These are phyloP conservation scores for Oropetium thomaeum DNA, from an alignment of 176 grass and related monocot genomes.

Conservation along the genomic window DNA sequence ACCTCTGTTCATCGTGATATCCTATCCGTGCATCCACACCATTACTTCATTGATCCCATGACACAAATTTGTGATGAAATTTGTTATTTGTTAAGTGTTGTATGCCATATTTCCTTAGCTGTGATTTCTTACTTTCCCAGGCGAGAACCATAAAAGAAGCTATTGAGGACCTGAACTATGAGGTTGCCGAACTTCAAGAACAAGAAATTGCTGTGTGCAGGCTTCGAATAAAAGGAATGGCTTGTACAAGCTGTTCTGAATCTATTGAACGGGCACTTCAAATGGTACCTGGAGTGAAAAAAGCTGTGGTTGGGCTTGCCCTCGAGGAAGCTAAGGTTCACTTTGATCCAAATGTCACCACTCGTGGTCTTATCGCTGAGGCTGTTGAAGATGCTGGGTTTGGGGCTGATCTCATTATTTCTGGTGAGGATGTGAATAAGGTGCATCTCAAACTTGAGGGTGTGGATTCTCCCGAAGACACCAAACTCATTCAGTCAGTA, in stretches of 20 bases:
- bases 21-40: background rate
- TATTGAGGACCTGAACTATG: slow-evolving; percentile 70
- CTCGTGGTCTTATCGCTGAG: slow-evolving; percentile 56
- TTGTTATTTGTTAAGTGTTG: background rate
- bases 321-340: slow-evolving; percentile 98
- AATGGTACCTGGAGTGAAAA: slow-evolving; percentile 89
- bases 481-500: slow-evolving; percentile 57
- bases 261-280: slow-evolving; percentile 78
- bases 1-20: background rate
- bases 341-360: slow-evolving; percentile 81
- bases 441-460: slow-evolving; percentile 84
- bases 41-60: slow-evolving; percentile 16
- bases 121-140: slow-evolving; percentile 41
- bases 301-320: slow-evolving; percentile 86
- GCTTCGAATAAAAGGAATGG: slow-evolving; percentile 96
- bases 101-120: slow-evolving; percentile 16
- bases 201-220: slow-evolving; percentile 87
- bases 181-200: slow-evolving; percentile 72
- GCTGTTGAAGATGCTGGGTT: slow-evolving; percentile 96
- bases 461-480: slow-evolving; percentile 58
- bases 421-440: slow-evolving; percentile 83
- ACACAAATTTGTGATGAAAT: slow-evolving; percentile 4
- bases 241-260: slow-evolving; percentile 96
- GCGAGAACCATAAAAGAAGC: slow-evolving; percentile 70
- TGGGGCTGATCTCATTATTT: slow-evolving; percentile 81